These are phyloP conservation scores for Podaxis sp. DNA, from an alignment of 768 basidiomycete species.

Conservation along the genomic window DNA sequence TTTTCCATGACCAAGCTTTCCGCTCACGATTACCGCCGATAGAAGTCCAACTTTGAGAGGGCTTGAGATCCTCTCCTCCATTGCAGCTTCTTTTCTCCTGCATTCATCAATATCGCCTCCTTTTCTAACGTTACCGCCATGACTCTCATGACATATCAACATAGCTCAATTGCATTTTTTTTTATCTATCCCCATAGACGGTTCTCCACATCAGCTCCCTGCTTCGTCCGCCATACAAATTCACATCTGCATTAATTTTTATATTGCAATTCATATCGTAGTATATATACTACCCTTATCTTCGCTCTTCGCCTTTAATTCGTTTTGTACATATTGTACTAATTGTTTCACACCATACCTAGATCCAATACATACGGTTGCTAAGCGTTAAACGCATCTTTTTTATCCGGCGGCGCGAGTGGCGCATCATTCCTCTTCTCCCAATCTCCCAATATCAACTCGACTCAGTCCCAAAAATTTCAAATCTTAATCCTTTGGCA, in stretches of 20 bases:
- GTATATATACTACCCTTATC: slow-evolving; percentile 20
- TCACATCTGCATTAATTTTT: background rate
- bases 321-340: background rate
- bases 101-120: background rate
- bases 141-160: background rate
- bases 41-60: slow-evolving; percentile 10
- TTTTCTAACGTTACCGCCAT: background rate
- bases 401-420: background rate
- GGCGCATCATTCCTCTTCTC: background rate
- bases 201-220: background rate
- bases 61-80: slow-evolving; percentile 4
- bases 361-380: background rate
- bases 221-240: background rate
- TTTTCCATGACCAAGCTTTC: background rate
- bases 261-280: background rate
- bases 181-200: background rate
- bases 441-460: background rate
- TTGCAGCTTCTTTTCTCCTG: background rate
- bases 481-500: background rate
- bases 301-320: slow-evolving; percentile 13
- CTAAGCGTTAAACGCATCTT: background rate
- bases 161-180: background rate
- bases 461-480: background rate
- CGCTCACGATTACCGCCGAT: background rate
- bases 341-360: background rate